Percentiles rank a stretch among this genome's conserved stretches.
Evolutionary conservation across 2,329 filamentous ascomycete species (phyloP).

Genomic region (Ilyonectria destructans): DNA sequence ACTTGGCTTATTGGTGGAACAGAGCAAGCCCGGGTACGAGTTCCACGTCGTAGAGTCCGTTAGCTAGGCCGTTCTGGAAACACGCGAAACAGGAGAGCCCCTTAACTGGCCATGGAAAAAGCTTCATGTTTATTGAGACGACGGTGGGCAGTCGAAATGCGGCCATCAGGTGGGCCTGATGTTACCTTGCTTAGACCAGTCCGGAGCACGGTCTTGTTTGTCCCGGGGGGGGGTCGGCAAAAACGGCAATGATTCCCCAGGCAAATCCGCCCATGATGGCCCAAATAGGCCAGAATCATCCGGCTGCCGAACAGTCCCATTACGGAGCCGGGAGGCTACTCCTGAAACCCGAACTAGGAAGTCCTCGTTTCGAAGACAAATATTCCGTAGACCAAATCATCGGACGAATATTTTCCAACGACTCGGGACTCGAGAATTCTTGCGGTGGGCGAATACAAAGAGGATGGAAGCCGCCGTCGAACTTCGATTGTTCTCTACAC

Average conservation of each 20-base stretch:
- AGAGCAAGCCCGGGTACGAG: not conserved
- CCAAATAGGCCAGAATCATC: slow-evolving; percentile 5
- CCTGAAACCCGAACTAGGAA: slow-evolving; percentile 24
- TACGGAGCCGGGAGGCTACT: not conserved
- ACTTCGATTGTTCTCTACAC: not conserved
- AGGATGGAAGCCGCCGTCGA: not conserved
- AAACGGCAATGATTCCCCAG: slow-evolving; percentile 10
- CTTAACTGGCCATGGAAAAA: not conserved
- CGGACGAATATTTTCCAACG: slow-evolving; percentile 12
- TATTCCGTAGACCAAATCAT: slow-evolving; percentile 14
- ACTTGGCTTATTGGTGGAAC: slow-evolving; percentile 8
- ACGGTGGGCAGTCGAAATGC: not conserved
- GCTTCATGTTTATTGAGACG: slow-evolving; percentile 10
- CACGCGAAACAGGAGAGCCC: slow-evolving; percentile 3
- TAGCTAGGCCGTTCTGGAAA: not conserved
- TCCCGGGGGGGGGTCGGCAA: slow-evolving; percentile 9
- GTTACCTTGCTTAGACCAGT: not conserved
- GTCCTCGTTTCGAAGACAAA: slow-evolving; percentile 19
- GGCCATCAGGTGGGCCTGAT: not conserved
- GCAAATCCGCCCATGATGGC: slow-evolving; percentile 1
- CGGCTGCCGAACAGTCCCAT: not conserved
- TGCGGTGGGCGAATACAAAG: slow-evolving; percentile 4
- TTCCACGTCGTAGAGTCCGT: not conserved
- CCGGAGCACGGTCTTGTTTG: not conserved
- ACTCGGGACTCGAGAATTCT: not conserved